These are phyloP conservation scores for Alternaria viburni DNA, from an alignment of 2,329 filamentous ascomycete genomes.

Conservation along the genomic window DNA sequence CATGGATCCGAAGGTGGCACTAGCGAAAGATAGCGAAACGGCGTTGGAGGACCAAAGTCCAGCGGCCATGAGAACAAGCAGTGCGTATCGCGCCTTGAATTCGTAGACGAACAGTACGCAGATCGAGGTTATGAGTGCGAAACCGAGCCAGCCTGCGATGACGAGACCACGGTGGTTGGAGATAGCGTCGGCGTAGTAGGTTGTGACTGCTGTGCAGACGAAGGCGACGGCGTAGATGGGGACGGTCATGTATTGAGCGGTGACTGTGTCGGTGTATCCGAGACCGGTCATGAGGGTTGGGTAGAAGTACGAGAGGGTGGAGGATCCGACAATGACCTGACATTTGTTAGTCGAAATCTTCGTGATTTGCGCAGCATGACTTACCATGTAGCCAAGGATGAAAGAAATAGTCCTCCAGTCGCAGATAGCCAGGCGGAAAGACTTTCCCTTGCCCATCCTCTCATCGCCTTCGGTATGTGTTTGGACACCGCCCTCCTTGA, in stretches of 20 bases:
- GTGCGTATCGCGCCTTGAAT: slow-evolving; percentile 60
- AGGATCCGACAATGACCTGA: slow-evolving; percentile 55
- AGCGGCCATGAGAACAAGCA: slow-evolving; percentile 63
- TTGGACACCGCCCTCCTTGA: slow-evolving; percentile 53
- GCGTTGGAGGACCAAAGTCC: slow-evolving; percentile 63
- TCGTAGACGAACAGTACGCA: slow-evolving; percentile 55
- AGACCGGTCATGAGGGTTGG: slow-evolving; percentile 60
- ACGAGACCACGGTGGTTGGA: slow-evolving; percentile 57
- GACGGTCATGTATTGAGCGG: slow-evolving; percentile 60
- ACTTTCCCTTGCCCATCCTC: slow-evolving; percentile 47
- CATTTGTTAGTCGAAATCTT: slow-evolving; percentile 4
- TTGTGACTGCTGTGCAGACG: slow-evolving; percentile 55
- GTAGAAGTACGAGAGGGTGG: slow-evolving; percentile 62
- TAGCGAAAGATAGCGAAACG: slow-evolving; percentile 59
- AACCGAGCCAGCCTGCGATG: slow-evolving; percentile 57
- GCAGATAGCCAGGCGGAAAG: slow-evolving; percentile 48
- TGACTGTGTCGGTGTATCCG: slow-evolving; percentile 53
- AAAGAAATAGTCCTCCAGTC: slow-evolving; percentile 59
- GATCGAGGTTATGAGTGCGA: slow-evolving; percentile 49
- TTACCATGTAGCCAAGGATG: slow-evolving; percentile 58
- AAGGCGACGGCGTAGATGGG: slow-evolving; percentile 63
- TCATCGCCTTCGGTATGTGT: slow-evolving; percentile 39
- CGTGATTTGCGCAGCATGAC: slow-evolving; percentile 18
- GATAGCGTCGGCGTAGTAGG: slow-evolving; percentile 57
- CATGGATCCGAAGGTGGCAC: slow-evolving; percentile 59